Base-by-base conservation (phyloP, 1,284 basidiomycete species). In the Trichosporon ovoides region DNA sequence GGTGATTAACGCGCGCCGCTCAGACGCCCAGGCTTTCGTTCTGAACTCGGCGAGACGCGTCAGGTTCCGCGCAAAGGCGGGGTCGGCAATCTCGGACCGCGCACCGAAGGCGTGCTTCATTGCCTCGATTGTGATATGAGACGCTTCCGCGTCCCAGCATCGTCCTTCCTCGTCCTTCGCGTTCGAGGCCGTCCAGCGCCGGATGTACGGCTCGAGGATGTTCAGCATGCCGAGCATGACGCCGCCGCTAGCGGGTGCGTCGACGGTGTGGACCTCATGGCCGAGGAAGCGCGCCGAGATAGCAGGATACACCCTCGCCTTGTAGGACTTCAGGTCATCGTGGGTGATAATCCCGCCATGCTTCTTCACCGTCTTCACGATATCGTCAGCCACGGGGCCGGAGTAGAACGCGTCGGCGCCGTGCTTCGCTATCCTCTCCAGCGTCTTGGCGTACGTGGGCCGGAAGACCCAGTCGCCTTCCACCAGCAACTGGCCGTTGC, bases 51-150 rank as follows among this genome's bases (percentile, higher is more conserved):
- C 74, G 33, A 93, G 85, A 28, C 81, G 80, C 1, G 63, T 60
- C 35, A 64, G 48, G 46, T 75, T 77, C 62, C 7, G 79, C 77
- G 64, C 85, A 80, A 61, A 87, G 81, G 48, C 78, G 75, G 73
- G 85, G 73, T 97, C 93, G 34, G 85, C 87, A 54, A 97, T 82
- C 65, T 84, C 85, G 3, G 91, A 68, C 56, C 91, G 86, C 40
- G 66, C 77, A 2, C 78, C 81, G 63, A 98, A 99, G 65, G 93
- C 89, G 36, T 95, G 84, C 77, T 95, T 98, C 85, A 96, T 89
- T 20, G 89, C 91, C 72, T 98, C 96, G 12, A 86, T 86, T 60
- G 92, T 89, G 88, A 96, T 93, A 78, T 94, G 95, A 74, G 91
- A 87, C 61, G 68, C 70, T 13, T 43, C 35, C 16, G 52, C 61